Evolutionary conservation across 2,329 filamentous ascomycete genomes (phyloP).

Genomic region (Aspergillus alliaceus): DNA sequence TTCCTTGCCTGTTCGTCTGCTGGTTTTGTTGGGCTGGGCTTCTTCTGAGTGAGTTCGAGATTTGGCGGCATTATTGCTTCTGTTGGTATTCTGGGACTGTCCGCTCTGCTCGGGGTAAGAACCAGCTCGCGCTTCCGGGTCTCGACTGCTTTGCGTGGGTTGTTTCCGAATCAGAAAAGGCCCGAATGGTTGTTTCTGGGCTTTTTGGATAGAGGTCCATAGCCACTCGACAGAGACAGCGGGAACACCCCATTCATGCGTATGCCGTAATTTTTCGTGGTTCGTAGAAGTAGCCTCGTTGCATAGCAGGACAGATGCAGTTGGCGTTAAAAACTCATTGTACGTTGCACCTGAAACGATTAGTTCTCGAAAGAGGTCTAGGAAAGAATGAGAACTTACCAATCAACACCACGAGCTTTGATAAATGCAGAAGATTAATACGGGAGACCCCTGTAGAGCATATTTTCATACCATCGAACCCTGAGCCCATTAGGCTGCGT

Average conservation of each 20-base stretch:
- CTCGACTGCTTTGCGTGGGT: constrained; percentile 21
- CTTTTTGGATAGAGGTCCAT: constrained; percentile 69
- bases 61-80: constrained; percentile 5
- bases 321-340: constrained; percentile 70
- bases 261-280: constrained; percentile 76
- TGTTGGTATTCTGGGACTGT: constrained; percentile 4
- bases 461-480: constrained; percentile 69
- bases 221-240: constrained; percentile 83
- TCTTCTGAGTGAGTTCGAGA: background rate
- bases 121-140: constrained; percentile 18
- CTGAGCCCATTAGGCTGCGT: constrained; percentile 35
- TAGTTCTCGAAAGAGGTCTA: constrained; percentile 15
- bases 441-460: constrained; percentile 81
- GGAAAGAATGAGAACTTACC: constrained; percentile 44
- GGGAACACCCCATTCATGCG: constrained; percentile 72
- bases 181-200: constrained; percentile 50
- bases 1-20: background rate
- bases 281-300: constrained; percentile 53
- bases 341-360: constrained; percentile 65
- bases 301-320: constrained; percentile 77
- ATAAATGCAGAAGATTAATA: constrained; percentile 81
- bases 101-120: constrained; percentile 18
- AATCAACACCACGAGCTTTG: constrained; percentile 71
- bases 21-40: background rate
- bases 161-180: constrained; percentile 42